A percentile compares a stretch with the other conserved stretches of the same genome.
phyloP scores from a whole-genome alignment of 2,329 filamentous ascomycete genomes.

The Aspergillus luchuensis region DNA sequence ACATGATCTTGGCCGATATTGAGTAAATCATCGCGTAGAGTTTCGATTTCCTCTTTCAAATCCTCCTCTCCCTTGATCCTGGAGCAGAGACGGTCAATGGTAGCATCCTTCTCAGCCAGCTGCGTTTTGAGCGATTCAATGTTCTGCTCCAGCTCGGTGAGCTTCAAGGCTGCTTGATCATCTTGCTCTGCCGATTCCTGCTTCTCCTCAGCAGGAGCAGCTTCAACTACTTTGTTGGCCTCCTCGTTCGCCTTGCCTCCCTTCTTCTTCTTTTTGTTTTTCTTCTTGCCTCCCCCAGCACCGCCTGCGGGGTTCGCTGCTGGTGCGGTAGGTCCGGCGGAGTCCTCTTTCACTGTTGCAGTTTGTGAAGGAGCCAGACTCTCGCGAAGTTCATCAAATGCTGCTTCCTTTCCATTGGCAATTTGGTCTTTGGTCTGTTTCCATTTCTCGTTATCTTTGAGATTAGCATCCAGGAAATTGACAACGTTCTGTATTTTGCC shows the following conservation, averaged over 20 bases:
- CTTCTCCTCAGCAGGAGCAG: constrained; percentile 18
- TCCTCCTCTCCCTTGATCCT: constrained; percentile 76
- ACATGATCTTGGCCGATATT: constrained; percentile 81
- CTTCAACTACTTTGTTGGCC: constrained; percentile 26
- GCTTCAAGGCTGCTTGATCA: constrained; percentile 21
- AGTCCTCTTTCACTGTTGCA: constrained; percentile 26
- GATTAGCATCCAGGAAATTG: constrained; percentile 43
- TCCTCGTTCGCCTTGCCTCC: constrained; percentile 56
- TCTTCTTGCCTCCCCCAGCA: constrained; percentile 59
- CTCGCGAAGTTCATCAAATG: constrained; percentile 39
- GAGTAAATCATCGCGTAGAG: constrained; percentile 75
- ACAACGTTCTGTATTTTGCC: constrained; percentile 39
- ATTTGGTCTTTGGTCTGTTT: constrained; percentile 37
- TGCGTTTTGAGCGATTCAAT: constrained; percentile 39
- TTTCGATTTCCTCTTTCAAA: constrained; percentile 82
- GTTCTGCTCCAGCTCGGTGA: constrained; percentile 38
- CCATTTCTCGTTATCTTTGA: constrained; percentile 41
- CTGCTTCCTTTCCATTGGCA: constrained; percentile 33
- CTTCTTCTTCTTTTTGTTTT: constrained; percentile 90
- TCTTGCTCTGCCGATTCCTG: constrained; percentile 38
- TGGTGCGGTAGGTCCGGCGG: constrained; percentile 24
- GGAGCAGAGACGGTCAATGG: constrained; percentile 70
- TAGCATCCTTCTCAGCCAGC: constrained; percentile 63
- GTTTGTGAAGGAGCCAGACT: constrained; percentile 30
- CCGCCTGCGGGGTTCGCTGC: constrained; percentile 21